Evolutionary conservation across 371 early-diverging fungal species (phyloP), one percentile per base, ranked within the genome.

Genomic region (Rozella allomycis): DNA sequence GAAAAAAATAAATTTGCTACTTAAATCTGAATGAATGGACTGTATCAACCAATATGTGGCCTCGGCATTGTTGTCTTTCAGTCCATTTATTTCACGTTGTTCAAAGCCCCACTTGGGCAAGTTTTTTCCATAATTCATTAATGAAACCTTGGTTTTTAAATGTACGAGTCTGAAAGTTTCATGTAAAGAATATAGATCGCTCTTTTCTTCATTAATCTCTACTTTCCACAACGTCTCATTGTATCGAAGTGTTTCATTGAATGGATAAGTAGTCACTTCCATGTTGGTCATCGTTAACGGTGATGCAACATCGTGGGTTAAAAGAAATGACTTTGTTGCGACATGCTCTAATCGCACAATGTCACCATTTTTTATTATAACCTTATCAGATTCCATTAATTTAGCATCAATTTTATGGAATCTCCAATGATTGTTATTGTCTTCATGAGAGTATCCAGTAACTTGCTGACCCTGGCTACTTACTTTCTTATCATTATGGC

Each of bases 271-370:
- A 0, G 93, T 90, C 27, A 93, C 54, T 52, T 94, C 96, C 61
- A 83, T 80, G 41, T 94, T 81, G n/a, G 96, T 93, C 7, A 78
- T 49, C 48, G 81, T 79, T 35, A 81, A 47, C n/a, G 93, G 90
- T 11, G 84, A 82, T 3, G 96, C 96, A 12, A 94, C 96, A 46
- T 94, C 96, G 48, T 93, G 94, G 1, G 94, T 85, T 33, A 84
- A 44, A 12, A 94, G 56, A 40, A 64, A 66, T 0, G 69, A 60
- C 13, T 54, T 43, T 16, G 85, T 86, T 4, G 45, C 17, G 25
- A 54, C 43, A 48, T 93, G 94, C 20, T 58, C 41, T 12, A 93
- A 51, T 16, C 74, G 74, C 32, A 93, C 64, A 26, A 56, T 34
- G 23, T 79, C 80, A 10, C 64, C 61, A 48, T 78, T 43, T 4